Base-by-base conservation (phyloP, 352 stramenopile genomes). In the Thraustochytrium sp. region DNA sequence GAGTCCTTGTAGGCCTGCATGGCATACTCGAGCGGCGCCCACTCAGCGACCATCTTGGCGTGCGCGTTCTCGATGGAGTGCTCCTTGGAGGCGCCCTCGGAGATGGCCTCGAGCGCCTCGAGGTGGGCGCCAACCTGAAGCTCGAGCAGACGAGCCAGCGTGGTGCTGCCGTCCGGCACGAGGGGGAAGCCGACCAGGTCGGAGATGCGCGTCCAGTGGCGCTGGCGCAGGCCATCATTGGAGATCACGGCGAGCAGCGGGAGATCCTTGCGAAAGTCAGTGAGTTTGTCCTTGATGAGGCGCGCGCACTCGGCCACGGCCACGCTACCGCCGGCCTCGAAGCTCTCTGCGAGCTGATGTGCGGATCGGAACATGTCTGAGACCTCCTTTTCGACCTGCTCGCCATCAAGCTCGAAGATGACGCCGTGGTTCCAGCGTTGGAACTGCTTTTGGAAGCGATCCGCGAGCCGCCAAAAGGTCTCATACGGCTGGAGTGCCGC, bases 211-310 rank as follows among this genome's bases (percentile, higher is more conserved):
- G 96, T 86, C 94, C 94, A 98, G 85, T 98, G 94, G 9, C 94
- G 89, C 4, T 94, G 86, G 11, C 91, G 91, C 78, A 98, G 92
- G 0, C 93, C 94, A 13, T 93, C 93, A 26, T 94, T 96, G 68
- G 93, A 97, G 21, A 98, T 87, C 18, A 97, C 84, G n/a, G 91
- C 86, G 90, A 98, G 96, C 26, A 98, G 87, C 11, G 94, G 94
- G 26, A 96, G 40, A 55, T 91, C 90, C 13, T 85, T 49, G 54
- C 88, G 87, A 8, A 90, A 86, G 64, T 89, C 82, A n/a, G 64
- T 46, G 38, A 86, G 42, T 9, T 83, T 90, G 73, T 89, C 76
- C 59, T 86, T 84, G 77, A 87, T 88, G 3, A 73, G 49, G 18
- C 74, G 85, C 0, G 92, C 94, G 85, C 92, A 94, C 90, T 90